Conservation (phyloP, 306 rosid species). For the Medicago ruthenica region DNA sequence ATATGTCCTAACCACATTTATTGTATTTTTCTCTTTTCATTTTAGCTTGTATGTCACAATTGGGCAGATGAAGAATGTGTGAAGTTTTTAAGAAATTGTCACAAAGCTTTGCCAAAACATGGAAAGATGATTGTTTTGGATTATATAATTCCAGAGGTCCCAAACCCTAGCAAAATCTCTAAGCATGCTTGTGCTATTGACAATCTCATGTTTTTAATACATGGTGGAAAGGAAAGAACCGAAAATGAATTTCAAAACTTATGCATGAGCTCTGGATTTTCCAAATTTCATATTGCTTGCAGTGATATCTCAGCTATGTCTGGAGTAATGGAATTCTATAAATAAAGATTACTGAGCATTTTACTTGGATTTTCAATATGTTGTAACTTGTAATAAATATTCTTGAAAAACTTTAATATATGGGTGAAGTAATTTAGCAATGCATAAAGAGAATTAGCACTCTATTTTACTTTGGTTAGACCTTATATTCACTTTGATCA, state of each 20-base stretch:
- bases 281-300: conserved; percentile 21
- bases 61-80: conserved; percentile 37
- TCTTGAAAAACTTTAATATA: neutral
- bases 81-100: conserved; percentile 32
- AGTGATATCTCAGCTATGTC: neutral
- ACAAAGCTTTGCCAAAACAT: conserved; percentile 36
- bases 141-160: conserved; percentile 3
- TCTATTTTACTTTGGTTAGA: neutral
- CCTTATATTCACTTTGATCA: no score
- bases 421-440: neutral
- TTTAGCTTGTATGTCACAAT: conserved; percentile 38
- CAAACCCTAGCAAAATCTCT: conserved; percentile 26
- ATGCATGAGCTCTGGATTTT: conserved; percentile 37
- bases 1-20: neutral
- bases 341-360: neutral
- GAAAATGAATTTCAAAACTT: conserved; percentile 31
- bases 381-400: neutral
- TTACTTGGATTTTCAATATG: neutral
- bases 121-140: conserved; percentile 42
- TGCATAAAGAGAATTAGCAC: neutral
- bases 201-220: conserved; percentile 29
- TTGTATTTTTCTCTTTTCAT: neutral
- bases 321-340: conserved; percentile 34
- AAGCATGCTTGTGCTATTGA: neutral
- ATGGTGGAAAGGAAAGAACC: conserved; percentile 37